Evolutionary conservation across 2,329 filamentous ascomycete genomes (phyloP), one percentile per base, ranked within the genome.

Genomic region (Fusarium solani-melongenae): DNA sequence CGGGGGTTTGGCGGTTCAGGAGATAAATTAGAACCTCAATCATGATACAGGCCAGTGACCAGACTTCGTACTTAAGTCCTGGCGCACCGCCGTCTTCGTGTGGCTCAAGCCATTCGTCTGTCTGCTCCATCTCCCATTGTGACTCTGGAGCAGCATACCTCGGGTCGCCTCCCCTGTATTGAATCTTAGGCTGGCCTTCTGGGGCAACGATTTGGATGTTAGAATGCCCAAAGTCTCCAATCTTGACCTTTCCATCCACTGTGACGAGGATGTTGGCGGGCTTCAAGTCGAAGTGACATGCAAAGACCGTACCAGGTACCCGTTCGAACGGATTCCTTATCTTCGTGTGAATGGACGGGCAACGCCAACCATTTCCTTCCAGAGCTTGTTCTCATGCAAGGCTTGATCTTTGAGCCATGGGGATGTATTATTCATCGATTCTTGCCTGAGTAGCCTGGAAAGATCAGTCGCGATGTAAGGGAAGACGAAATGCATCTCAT

Each of bases 281-380:
- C 33, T 65, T 65, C 62, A 65, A 33, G 55, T 65, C 62, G 20
- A 65, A 65, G 29, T 65, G 62, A 7, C 39, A 58, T 14, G 39
- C 62, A 39, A 60, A 17, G 20, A 53, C 29, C 2, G 3, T 20
- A 14, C 49, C 39, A 9, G 12, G 15, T 39, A 11, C 8, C 15
- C 20, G 1, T 24, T 24, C 7, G 22, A 59, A 59, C 31, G 53
- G 55, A 14, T n/a, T n/a, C n/a, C n/a, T n/a, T n/a, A n/a, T n/a
- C n/a, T n/a, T n/a, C n/a, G n/a, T n/a, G n/a, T n/a, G n/a, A n/a
- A n/a, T n/a, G n/a, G n/a, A n/a, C n/a, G n/a, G n/a, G 27, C 31
- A 5, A 65, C 55, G 2, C 62, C 62, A 9, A 51, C 6, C 34
- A 65, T 65, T 33, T 65, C 22, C 17, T 41, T 59, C 62, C 62